Base-by-base conservation (phyloP, 805 yeast species). In the Candida krabiensis region DNA sequence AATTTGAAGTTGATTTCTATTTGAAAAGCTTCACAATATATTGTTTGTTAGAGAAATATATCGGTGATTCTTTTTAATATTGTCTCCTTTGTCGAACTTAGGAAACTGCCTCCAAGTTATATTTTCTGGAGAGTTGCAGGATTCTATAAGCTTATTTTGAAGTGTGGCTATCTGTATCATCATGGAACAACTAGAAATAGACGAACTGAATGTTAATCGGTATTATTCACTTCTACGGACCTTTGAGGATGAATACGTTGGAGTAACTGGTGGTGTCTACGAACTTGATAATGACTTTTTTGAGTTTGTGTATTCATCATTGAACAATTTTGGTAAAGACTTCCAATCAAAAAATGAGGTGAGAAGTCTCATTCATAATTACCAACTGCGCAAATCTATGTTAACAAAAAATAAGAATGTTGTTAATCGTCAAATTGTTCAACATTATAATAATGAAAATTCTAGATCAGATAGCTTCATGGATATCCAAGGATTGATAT, bases 401-500 rank as follows among this genome's bases (percentile, higher is more conserved):
- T 13, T 38, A 33, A 30, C 19, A 29, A 36, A 36, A 19, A 31
- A 26, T 27, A 18, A 31, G 12, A 35, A 32, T 19, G 35, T 42
- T 5, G 40, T 49, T 9, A 36, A 41, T 30, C 33, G 34, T 11
- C 21, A 35, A 2, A 24, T 42, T 25, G 26, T 51, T 5, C 25
- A 29, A n/a, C 26, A 26, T 16, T 47, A 29, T 22, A 44, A 42
- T 22, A 23, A 14, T 5, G 40, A 35, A 13, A 29, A 41, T 26
- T 13, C 25, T 26, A 28, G 27, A 9, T 13, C 18, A 11, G 38
- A 30, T 5, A 45, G 38, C 18, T 37, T 43, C 13, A 44, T 54
- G 44, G 68, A 61, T 39, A 24, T 51, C 5, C 67, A 62, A 30
- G 67, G 66, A 0, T 29, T 62, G 2, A 30, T 43, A 1, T 62